Base-by-base conservation (phyloP, 768 basidiomycete species). In the Phylloporus rhodoxanthus region DNA sequence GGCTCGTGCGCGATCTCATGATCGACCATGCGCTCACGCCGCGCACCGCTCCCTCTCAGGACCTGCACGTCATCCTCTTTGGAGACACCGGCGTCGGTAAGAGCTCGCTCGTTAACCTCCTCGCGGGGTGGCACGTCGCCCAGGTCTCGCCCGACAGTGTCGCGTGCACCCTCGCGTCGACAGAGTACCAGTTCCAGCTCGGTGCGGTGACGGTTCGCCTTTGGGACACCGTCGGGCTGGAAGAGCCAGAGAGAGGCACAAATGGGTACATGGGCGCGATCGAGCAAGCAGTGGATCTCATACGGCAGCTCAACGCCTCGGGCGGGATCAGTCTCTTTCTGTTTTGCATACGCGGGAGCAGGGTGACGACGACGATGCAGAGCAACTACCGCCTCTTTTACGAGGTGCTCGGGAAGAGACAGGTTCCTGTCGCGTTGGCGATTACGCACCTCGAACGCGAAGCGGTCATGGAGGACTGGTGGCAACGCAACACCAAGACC, bases 371-470 rank as follows among this genome's bases (percentile, higher is more conserved):
- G 23, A 61, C 59, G 39, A 57, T 57, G 45, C 57, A 55, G 51
- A 66, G 50, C 40, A 71, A 69, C 36, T 71, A 67, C 25, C 48
- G 56, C 3, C 50, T 74, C 15, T 73, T 74, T 57, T 54, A 65
- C 34, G 66, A 75, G 42, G 64, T 73, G 30, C 68, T 75, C 4
- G 75, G 75, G 34, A 61, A 55, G 45, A 52, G 52, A 26, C 48
- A 62, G 28, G 73, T 74, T 11, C 74, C 74, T 17, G 65, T 69
- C 32, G 62, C 70, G 3, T 45, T 75, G 15, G 70, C 64, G 20
- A 53, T 75, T 9, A 75, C 71, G 0, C 69, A 72, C 21, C 62
- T 75, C 4, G 73, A 72, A 45, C 49, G 62, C 2, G 67, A 68
- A 33, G 23, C 2, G 1, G 37, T 43, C 38, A 68, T 69, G 67